A percentile compares a stretch with the other conserved stretches of the same genome.
Evolutionary conservation across 495 filamentous ascomycete genomes (phyloP).

Genomic region (Sordaria brevicollis): DNA sequence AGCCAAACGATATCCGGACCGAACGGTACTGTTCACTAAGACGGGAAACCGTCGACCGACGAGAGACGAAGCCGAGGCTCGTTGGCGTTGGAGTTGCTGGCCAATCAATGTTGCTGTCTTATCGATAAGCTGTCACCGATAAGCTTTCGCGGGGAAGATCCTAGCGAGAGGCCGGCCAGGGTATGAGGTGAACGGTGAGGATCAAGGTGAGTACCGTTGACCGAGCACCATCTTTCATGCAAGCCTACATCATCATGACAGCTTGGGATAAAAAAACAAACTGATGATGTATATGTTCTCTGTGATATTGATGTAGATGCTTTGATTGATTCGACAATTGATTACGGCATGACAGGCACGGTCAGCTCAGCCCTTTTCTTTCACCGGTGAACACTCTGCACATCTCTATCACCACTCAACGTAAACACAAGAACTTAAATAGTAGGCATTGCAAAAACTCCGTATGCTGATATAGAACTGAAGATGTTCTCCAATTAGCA

Average conservation of each 20-base stretch:
- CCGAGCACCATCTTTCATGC: not conserved
- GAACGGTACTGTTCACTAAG: not conserved
- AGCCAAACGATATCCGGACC: not conserved
- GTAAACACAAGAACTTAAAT: not conserved
- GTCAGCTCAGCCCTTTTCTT: not conserved
- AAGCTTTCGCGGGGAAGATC: not conserved
- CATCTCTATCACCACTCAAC: not conserved
- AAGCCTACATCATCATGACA: not conserved
- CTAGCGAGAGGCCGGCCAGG: not conserved
- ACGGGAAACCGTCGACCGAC: not conserved
- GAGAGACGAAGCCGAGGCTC: not conserved
- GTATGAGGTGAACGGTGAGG: not conserved
- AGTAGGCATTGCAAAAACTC: not conserved
- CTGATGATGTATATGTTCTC: not conserved
- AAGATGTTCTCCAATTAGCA: not conserved
- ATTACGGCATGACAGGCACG: not conserved
- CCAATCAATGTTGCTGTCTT: not conserved
- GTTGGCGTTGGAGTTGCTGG: not conserved
- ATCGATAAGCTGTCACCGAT: not conserved
- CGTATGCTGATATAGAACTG: no score
- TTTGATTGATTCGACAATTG: not conserved
- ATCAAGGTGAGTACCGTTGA: not conserved
- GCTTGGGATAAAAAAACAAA: not conserved
- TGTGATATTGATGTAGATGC: not conserved
- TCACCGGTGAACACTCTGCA: not conserved